Conservation (phyloP, 2,329 filamentous ascomycete genomes). For the Lachnellula subtilissima region DNA sequence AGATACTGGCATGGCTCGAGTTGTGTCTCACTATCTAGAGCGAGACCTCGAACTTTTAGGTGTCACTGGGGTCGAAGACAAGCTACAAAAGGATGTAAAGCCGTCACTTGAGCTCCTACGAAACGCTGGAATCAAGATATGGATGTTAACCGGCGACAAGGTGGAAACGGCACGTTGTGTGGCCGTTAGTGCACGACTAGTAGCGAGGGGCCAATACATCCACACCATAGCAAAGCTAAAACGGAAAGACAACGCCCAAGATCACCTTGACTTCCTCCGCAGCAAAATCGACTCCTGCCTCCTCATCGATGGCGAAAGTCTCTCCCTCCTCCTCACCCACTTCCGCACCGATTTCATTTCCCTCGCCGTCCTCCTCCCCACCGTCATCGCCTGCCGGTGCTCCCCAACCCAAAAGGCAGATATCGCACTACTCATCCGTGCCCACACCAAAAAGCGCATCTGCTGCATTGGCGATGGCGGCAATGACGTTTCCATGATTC, state of each 20-base stretch:
- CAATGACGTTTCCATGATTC: constrained; percentile 99
- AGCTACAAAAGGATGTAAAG: constrained; percentile 92
- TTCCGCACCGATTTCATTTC: constrained; percentile 84
- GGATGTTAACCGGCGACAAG: constrained; percentile 99
- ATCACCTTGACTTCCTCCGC: constrained; percentile 81
- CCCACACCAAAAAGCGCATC: constrained; percentile 88
- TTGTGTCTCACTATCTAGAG: constrained; percentile 79
- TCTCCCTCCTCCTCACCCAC: constrained; percentile 76
- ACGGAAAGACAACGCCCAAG: constrained; percentile 77
- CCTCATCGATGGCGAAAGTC: constrained; percentile 89
- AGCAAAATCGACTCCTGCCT: constrained; percentile 84
- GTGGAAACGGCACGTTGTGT: constrained; percentile 96
- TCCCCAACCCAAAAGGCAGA: constrained; percentile 97
- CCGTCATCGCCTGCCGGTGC: constrained; percentile 93
- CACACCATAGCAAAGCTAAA: constrained; percentile 86
- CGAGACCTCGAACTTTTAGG: constrained; percentile 85
- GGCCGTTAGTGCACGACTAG: constrained; percentile 89
- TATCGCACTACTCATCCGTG: constrained; percentile 82
- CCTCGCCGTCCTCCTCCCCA: constrained; percentile 78
- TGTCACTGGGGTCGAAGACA: constrained; percentile 98
- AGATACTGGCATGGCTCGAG: constrained; percentile 74
- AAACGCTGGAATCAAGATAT: constrained; percentile 97
- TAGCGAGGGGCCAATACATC: constrained; percentile 90
- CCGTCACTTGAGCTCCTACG: constrained; percentile 89
- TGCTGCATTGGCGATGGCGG: constrained; percentile 98